Evolutionary conservation across 225 moss, liverwort and hornwort species (phyloP), one percentile per base, ranked within the genome.

Genomic region (Polytrichum formosum): DNA sequence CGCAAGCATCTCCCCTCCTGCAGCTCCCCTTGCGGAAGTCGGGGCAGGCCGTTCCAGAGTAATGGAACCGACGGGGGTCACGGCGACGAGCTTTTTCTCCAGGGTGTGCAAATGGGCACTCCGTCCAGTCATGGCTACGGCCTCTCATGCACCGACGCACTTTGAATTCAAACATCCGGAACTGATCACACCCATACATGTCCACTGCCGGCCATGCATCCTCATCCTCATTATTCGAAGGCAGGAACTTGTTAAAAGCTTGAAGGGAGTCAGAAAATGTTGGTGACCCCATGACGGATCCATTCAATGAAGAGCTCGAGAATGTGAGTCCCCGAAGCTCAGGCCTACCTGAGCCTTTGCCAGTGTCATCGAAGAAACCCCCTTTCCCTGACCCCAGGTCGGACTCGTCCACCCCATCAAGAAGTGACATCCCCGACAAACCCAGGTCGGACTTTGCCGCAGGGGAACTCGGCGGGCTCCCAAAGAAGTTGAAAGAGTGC

Each of bases 91-190:
- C 98, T 70, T 98, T 98, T 79, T 98, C 98, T 16, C 98, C 98
- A 0, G 98, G 98, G 26, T 98, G 98, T 0, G 98, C 98, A 64
- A 94, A 98, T 1, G 98, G 98, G 67, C 98, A 98, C 88, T 98
- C 98, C 1, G 98, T 98, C 98, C 98, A 98, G 62, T 98, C 98
- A 65, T 98, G 98, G 61, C 98, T 98, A n/a, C 98, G 72, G 4
- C 98, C 98, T 20, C 98, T 76, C 98, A 98, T 98, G 85, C 97
- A 98, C 8, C 97, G 89, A 10, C 97, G 94, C 29, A 98, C 97
- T 74, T 98, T 98, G 78, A 98, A 98, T 92, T 98, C 97, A 18
- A 92, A 98, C 94, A 98, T 98, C 56, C 97, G 92, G 35, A 98
- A 98, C 91, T 98, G 92, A 71, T 98, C 97, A 77, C 97, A 98